Evolutionary conservation across 2,329 filamentous ascomycete species (phyloP).

Genomic region (Paraphaeosphaeria minitans): DNA sequence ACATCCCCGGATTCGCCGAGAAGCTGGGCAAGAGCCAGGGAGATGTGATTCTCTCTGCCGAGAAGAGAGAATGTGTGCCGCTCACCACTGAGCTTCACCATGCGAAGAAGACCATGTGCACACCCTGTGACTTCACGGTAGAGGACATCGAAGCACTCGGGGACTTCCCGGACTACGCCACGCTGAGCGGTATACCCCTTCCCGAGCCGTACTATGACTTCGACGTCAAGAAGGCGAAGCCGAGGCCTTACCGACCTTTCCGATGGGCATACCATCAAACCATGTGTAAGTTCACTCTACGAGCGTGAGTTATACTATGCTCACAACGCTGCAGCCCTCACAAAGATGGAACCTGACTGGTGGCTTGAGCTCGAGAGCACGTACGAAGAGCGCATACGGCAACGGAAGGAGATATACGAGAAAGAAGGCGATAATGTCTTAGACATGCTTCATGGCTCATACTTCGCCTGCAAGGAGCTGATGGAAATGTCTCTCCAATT

Average conservation of each 20-base stretch:
- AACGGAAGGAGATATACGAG: conserved; percentile 69
- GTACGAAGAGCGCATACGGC: conserved; percentile 69
- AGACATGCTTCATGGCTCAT: conserved; percentile 72
- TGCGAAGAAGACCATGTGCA: conserved; percentile 51
- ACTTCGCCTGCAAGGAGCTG: conserved; percentile 80
- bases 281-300: conserved; percentile 69
- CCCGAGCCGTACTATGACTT: conserved; percentile 69
- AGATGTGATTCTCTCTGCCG: conserved; percentile 25
- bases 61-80: conserved; percentile 32
- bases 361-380: conserved; percentile 86
- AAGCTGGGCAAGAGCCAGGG: conserved; percentile 33
- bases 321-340: conserved; percentile 62
- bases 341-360: conserved; percentile 79
- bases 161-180: conserved; percentile 79
- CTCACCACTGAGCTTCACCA: conserved; percentile 34
- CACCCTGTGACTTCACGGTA: conserved; percentile 71
- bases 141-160: conserved; percentile 72
- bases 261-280: conserved; percentile 88
- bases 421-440: conserved; percentile 69
- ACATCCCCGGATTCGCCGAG: conserved; percentile 33
- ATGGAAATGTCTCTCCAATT: conserved; percentile 89
- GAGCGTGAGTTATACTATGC: conserved; percentile 7
- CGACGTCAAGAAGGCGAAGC: conserved; percentile 68
- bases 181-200: conserved; percentile 73
- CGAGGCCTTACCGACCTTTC: conserved; percentile 80